Evolutionary conservation across 2,329 filamentous ascomycete genomes (phyloP), one percentile per base, ranked within the genome.

Genomic region (Exophiala phaeomuriformis): DNA sequence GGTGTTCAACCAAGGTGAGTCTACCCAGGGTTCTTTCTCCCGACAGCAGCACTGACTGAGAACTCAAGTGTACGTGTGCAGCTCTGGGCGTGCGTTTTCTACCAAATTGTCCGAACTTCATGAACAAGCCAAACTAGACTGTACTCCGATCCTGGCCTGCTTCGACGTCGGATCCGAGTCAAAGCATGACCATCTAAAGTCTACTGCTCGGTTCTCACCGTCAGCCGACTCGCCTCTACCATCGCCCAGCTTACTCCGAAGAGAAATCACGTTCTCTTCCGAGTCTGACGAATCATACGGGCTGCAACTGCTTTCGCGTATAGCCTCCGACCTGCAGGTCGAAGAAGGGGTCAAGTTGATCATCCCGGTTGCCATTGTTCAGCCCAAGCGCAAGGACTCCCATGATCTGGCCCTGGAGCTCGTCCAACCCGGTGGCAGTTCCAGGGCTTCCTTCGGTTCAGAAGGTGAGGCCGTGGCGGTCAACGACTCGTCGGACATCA

Each of bases 91-190:
- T 53, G 74, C 77, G 19, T 80, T 80, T 61, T 71, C 78, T 58
- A 68, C 70, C 10, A 77, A 77, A 63, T 67, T 81, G 19, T 72
- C 74, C 51, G 75, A 79, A 59, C 65, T 81, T 33, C 67, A 68
- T 45, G 70, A 71, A 31, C 68, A 69, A 36, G 60, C 58, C 51
- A 58, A 58, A 55, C 65, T 64, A 51, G 71, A 77, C 47, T 73
- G 72, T 60, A 75, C 72, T 47, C 79, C 79, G n/a, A 76, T 77
- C 4, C 72, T 82, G 47, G 77, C 78, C 19, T 73, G 81, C 42
- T 72, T 80, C 61, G 77, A 79, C 63, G 72, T 80, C 35, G 73
- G 73, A 12, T 70, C 63, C 62, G 72, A 67, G 65, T 73, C 64
- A 63, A 70, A 60, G 64, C 65, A 55, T 45, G 66, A 55, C 55